A percentile compares a stretch with the other conserved stretches of the same genome.
phyloP scores from a whole-genome alignment of 257 asterid genomes.

The Fraxinus excelsior region DNA sequence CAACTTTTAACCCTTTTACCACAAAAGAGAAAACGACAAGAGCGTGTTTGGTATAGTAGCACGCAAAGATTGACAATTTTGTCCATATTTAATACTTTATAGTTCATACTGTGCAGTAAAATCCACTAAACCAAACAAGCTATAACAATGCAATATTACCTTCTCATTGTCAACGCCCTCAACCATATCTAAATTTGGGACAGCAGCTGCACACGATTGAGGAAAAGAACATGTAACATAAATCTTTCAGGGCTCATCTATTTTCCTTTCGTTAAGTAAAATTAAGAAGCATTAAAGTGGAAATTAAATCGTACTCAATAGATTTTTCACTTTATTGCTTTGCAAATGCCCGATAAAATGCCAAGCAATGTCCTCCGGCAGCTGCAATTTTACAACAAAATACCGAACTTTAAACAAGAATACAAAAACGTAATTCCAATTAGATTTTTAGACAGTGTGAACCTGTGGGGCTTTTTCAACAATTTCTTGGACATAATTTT shows the following conservation, averaged over 20 bases:
- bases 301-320: slow-evolving; percentile 49
- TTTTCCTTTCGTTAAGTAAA: neutral
- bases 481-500: slow-evolving; percentile 80
- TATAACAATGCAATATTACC: slow-evolving; percentile 40
- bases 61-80: neutral
- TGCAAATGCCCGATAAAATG: slow-evolving; percentile 87
- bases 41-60: neutral
- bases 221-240: slow-evolving; percentile 13
- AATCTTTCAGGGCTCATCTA: neutral
- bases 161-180: slow-evolving; percentile 79
- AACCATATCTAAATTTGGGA: slow-evolving; percentile 71
- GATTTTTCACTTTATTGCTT: slow-evolving; percentile 80
- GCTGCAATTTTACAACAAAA: slow-evolving; percentile 38
- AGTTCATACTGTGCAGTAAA: neutral
- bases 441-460: slow-evolving; percentile 4
- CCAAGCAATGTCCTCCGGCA: slow-evolving; percentile 83
- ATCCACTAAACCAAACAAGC: neutral
- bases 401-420: neutral
- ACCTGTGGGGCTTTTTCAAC: slow-evolving; percentile 89
- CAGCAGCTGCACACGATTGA: slow-evolving; percentile 63
- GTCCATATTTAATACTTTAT: neutral
- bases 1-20: neutral
- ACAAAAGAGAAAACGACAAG: neutral
- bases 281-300: neutral
- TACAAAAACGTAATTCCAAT: neutral